Evolutionary conservation across 495 filamentous ascomycete species (phyloP).

Genomic region (Evernia prunastri): DNA sequence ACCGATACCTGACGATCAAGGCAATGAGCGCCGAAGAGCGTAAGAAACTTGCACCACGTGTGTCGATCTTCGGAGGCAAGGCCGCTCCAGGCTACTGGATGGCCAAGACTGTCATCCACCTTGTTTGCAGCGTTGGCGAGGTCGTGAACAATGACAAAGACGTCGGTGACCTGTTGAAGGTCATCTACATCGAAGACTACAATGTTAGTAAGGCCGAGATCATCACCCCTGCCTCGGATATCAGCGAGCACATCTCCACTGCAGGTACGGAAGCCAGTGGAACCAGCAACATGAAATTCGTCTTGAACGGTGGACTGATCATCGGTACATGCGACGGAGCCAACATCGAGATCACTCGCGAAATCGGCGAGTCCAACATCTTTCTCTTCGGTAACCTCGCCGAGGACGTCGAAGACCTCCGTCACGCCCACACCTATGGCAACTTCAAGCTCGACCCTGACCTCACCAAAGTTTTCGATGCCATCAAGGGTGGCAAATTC

Average conservation of each 20-base stretch:
- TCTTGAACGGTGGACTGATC: constrained; percentile 91
- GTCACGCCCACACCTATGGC: constrained; percentile 82
- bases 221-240: constrained; percentile 87
- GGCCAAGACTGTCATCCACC: constrained; percentile 97
- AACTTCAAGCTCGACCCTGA: constrained; percentile 67
- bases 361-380: constrained; percentile 92
- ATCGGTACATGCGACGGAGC: constrained; percentile 98
- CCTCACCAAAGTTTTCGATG: constrained; percentile 73
- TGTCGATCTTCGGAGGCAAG: constrained; percentile 96
- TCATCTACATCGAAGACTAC: constrained; percentile 96
- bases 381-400: constrained; percentile 97
- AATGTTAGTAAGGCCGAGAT: constrained; percentile 99
- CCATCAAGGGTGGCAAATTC: constrained; percentile 69
- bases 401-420: constrained; percentile 94
- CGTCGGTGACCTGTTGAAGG: constrained; percentile 89
- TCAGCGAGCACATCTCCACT: constrained; percentile 98
- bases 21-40: constrained; percentile 72
- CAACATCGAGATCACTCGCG: constrained; percentile 97
- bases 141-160: constrained; percentile 90
- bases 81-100: constrained; percentile 99
- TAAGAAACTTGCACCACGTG: constrained; percentile 84
- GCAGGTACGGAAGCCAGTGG: constrained; percentile 78
- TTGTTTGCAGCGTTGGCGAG: constrained; percentile 86
- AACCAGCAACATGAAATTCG: constrained; percentile 95
- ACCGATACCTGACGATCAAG: constrained; percentile 88